These are phyloP conservation scores for Striga asiatica DNA, from an alignment of 257 asterid genomes.

Conservation along the genomic window DNA sequence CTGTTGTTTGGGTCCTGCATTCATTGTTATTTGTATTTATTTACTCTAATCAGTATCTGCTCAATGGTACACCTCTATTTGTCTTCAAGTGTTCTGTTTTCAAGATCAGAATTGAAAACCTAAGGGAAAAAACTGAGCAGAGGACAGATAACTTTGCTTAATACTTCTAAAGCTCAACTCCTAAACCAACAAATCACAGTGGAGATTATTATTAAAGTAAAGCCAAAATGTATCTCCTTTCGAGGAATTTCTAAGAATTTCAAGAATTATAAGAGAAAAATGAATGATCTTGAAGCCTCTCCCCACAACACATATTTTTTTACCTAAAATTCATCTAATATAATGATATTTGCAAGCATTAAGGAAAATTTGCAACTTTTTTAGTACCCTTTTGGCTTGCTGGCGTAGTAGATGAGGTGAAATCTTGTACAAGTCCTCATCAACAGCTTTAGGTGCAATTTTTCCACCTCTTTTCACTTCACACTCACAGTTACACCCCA, in stretches of 20 bases:
- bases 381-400: conserved; percentile 41
- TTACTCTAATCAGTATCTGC: background rate
- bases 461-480: background rate
- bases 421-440: conserved; percentile 80
- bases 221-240: too few species aligned
- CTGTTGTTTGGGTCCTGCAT: background rate
- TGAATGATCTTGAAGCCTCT: too few species aligned
- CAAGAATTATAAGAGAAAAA: too few species aligned
- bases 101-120: too few species aligned
- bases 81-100: background rate
- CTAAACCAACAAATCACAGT: background rate
- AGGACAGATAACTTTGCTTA: too few species aligned
- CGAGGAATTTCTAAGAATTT: too few species aligned
- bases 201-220: background rate
- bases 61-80: background rate
- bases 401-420: conserved; percentile 63
- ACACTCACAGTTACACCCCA: conserved; percentile 32
- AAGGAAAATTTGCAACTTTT: too few species aligned
- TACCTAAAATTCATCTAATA: too few species aligned
- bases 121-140: too few species aligned
- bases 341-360: too few species aligned
- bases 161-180: too few species aligned
- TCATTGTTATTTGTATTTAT: background rate
- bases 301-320: too few species aligned
- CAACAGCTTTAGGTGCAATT: conserved; percentile 52